These are phyloP conservation scores for Schizosaccharomyces pombe DNA, from an alignment of 805 yeast species.

Conservation along the genomic window DNA sequence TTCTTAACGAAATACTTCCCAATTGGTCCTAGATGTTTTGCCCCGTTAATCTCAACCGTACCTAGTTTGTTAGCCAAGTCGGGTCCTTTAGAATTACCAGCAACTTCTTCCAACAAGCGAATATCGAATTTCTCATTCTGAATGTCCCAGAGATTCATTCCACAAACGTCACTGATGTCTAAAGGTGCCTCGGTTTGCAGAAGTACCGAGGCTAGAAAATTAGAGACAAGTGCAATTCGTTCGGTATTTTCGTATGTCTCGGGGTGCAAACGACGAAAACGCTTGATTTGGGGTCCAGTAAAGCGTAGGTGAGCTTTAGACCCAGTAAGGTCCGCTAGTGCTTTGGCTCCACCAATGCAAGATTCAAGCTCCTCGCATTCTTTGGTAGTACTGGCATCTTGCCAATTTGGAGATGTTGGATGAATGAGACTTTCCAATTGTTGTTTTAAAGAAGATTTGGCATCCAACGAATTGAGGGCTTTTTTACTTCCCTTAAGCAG, in stretches of 20 bases:
- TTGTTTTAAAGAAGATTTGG: slow-evolving; percentile 19
- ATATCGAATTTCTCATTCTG: slow-evolving; percentile 31
- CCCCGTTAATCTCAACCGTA: slow-evolving; percentile 21
- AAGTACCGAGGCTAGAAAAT: slow-evolving; percentile 50
- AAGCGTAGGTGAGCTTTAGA: slow-evolving; percentile 74
- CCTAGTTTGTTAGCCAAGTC: slow-evolving; percentile 18
- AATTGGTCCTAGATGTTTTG: slow-evolving; percentile 27
- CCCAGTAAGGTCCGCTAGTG: slow-evolving; percentile 49
- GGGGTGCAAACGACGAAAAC: slow-evolving; percentile 31
- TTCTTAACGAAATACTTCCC: slow-evolving; percentile 36
- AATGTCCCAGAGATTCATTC: slow-evolving; percentile 72
- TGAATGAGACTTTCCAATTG: slow-evolving; percentile 29
- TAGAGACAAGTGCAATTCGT: slow-evolving; percentile 52
- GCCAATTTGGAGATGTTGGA: slow-evolving; percentile 72
- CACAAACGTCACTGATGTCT: slow-evolving; percentile 78
- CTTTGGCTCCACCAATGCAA: slow-evolving; percentile 33
- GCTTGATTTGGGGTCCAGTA: slow-evolving; percentile 79
- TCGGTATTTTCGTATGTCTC: slow-evolving; percentile 31
- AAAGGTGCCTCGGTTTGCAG: slow-evolving; percentile 38
- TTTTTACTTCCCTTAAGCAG: slow-evolving; percentile 34
- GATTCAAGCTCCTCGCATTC: slow-evolving; percentile 42
- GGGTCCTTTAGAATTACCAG: slow-evolving; percentile 13
- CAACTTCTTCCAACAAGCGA: slow-evolving; percentile 24
- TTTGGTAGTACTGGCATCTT: slow-evolving; percentile 63
- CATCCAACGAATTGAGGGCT: slow-evolving; percentile 20